A percentile compares a stretch with the other conserved stretches of the same genome.
phyloP scores from a whole-genome alignment of 495 filamentous ascomycete species.

The Aspergillus panamensis region DNA sequence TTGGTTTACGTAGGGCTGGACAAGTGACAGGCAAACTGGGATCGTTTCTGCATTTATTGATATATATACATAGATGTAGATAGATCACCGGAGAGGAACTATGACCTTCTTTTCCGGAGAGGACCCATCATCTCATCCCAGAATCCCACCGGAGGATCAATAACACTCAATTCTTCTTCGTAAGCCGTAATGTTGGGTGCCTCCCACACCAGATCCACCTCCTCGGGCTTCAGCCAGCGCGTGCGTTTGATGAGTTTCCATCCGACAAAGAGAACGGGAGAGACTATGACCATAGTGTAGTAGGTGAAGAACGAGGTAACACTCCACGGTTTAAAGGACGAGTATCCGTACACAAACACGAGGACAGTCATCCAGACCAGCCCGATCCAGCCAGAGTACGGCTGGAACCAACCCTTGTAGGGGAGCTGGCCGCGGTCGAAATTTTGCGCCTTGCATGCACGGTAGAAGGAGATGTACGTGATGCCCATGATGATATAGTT shows the following conservation, averaged over 20 bases:
- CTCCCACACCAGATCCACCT: conserved; percentile 57
- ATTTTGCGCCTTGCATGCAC: conserved; percentile 52
- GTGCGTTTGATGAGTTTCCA: conserved; percentile 59
- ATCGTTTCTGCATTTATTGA: neutral
- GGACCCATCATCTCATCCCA: conserved; percentile 9
- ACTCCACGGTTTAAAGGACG: conserved; percentile 48
- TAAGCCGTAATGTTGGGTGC: conserved; percentile 26
- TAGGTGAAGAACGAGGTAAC: conserved; percentile 51
- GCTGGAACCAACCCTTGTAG: conserved; percentile 56
- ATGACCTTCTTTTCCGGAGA: neutral
- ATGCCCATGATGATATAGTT: conserved; percentile 51
- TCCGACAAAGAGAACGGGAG: conserved; percentile 40
- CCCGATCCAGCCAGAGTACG: conserved; percentile 51
- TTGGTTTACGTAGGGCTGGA: too few species aligned
- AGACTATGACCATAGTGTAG: conserved; percentile 55
- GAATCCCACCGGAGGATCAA: conserved; percentile 7
- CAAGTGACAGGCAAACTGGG: too few species aligned
- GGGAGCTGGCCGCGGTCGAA: conserved; percentile 51
- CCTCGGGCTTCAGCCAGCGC: conserved; percentile 39
- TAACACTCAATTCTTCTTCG: conserved; percentile 17
- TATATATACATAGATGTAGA: neutral
- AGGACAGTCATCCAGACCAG: conserved; percentile 42
- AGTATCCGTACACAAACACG: conserved; percentile 51
- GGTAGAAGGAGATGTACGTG: conserved; percentile 57
- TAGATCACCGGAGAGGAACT: neutral